Base-by-base conservation (phyloP, 495 filamentous ascomycete genomes). In the Viridothelium virens region DNA sequence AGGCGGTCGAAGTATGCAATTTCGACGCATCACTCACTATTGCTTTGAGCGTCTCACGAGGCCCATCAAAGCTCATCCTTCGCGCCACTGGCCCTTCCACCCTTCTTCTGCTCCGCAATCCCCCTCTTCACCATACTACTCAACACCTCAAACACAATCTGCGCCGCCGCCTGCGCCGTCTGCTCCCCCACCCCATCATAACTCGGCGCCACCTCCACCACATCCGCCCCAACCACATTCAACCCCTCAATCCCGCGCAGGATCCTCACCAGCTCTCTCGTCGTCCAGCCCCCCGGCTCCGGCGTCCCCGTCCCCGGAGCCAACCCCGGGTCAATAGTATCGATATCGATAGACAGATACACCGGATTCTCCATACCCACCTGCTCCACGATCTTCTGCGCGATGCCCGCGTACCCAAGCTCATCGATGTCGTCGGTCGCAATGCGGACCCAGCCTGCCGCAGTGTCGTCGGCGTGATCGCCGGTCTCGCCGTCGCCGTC, bases 401-500 rank as follows among this genome's bases (percentile, higher is more conserved):
- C 72, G 16, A 83, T 69, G 2, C 77, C 79, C 33, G 72, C 67
- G 11, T 77, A 69, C 5, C 81, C 81, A 38, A 84, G 73, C 18
- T 77, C 76, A 66, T 84, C 82, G 63, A 84, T 77, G 64, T 83
- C 80, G 44, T 81, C 79, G 2, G 80, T 78, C 16, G 75, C 76
- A 56, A 83, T 79, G 7, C 78, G 77, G 14, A 70, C 62, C 76
- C 77, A 79, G 41, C 76, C 76, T 65, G 77, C 74, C 61, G 71
- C 56, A 31, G 72, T 64, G 67, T 89, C 87, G 64, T 87, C 85
- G 71, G 93, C 90, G 16, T 83, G 85, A 65, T 82, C 85, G 62
- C 81, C 86, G 7, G 25, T 25, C 71, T 96, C 90, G 16, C 83
- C 85, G 65, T 82, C 85, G 62, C 81, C 86, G 7, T 89, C 89